These are phyloP conservation scores for Fomitopsis pulvina DNA, from an alignment of 768 basidiomycete genomes.

Conservation along the genomic window DNA sequence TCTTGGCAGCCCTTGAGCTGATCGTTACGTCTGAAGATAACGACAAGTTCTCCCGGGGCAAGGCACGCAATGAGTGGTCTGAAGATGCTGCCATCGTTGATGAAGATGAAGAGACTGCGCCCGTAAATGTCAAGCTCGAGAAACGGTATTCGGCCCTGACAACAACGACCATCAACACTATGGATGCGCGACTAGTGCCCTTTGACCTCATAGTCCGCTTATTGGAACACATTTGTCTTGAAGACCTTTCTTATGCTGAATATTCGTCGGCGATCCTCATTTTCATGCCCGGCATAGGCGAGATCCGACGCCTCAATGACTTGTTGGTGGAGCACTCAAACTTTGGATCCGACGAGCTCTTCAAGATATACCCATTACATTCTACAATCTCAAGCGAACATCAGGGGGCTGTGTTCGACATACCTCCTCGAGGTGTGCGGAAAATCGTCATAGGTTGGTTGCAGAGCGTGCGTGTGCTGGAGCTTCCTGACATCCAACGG, in stretches of 20 bases:
- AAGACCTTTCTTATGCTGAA: slow-evolving; percentile 37
- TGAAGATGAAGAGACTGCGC: slow-evolving; percentile 54
- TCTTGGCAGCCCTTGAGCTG: neutral
- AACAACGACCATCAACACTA: slow-evolving; percentile 73
- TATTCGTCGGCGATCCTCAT: slow-evolving; percentile 82
- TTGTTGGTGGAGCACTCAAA: slow-evolving; percentile 64
- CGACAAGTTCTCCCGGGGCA: slow-evolving; percentile 59
- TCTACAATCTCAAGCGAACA: slow-evolving; percentile 90
- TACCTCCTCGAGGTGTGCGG: slow-evolving; percentile 69
- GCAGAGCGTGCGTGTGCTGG: neutral
- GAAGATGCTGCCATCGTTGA: slow-evolving; percentile 59
- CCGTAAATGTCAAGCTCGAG: slow-evolving; percentile 49
- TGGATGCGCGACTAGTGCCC: slow-evolving; percentile 86
- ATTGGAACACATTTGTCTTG: slow-evolving; percentile 78
- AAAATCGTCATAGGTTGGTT: slow-evolving; percentile 90
- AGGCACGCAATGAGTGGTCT: slow-evolving; percentile 66
- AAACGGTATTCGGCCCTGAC: slow-evolving; percentile 79
- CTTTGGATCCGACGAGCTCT: slow-evolving; percentile 59
- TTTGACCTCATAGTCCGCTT: slow-evolving; percentile 85
- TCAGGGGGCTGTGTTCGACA: slow-evolving; percentile 86
- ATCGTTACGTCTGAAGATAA: slow-evolving; percentile 34
- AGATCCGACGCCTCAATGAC: slow-evolving; percentile 87
- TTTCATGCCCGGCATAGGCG: slow-evolving; percentile 92
- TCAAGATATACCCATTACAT: slow-evolving; percentile 81
- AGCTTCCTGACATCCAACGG: slow-evolving; percentile 32